These are phyloP conservation scores for Verticillium tricorpus DNA, from an alignment of 2,329 filamentous ascomycete species.

Conservation along the genomic window DNA sequence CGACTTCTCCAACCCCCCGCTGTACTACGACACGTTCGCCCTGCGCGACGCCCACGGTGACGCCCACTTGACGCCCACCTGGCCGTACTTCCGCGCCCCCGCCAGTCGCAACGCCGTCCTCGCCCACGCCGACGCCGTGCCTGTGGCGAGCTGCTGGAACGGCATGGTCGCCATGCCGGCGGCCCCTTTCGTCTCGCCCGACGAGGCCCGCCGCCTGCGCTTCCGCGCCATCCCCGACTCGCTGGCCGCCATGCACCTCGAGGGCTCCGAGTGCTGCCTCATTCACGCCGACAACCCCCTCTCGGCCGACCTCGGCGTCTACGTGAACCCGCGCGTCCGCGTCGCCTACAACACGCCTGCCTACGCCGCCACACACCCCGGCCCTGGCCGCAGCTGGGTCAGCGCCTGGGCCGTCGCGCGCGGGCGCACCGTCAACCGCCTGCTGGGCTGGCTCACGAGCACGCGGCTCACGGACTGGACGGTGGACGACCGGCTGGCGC, in stretches of 20 bases:
- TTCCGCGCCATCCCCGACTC: slow-evolving; percentile 62
- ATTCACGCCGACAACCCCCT: slow-evolving; percentile 68
- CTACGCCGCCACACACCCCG: slow-evolving; percentile 44
- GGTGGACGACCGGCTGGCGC: slow-evolving; percentile 30
- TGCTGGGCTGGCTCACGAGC: slow-evolving; percentile 37
- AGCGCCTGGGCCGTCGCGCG: slow-evolving; percentile 40
- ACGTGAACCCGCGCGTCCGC: slow-evolving; percentile 63
- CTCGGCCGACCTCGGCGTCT: slow-evolving; percentile 50
- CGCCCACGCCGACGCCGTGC: slow-evolving; percentile 38
- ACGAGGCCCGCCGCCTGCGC: slow-evolving; percentile 30
- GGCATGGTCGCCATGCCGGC: slow-evolving; percentile 48
- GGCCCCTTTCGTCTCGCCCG: slow-evolving; percentile 46
- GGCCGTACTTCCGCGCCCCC: slow-evolving; percentile 53
- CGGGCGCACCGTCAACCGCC: slow-evolving; percentile 56
- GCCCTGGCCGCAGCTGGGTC: slow-evolving; percentile 35
- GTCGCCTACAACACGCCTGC: slow-evolving; percentile 58
- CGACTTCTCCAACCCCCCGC: slow-evolving; percentile 50
- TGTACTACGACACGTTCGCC: slow-evolving; percentile 61
- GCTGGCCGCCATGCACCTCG: slow-evolving; percentile 58
- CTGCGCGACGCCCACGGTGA: slow-evolving; percentile 49
- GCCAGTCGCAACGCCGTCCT: slow-evolving; percentile 50
- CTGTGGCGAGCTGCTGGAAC: slow-evolving; percentile 41
- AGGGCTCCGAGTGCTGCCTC: slow-evolving; percentile 77
- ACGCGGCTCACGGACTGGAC: slow-evolving; percentile 20
- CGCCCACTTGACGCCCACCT: slow-evolving; percentile 47